Evolutionary conservation across 2,329 filamentous ascomycete species (phyloP).

Genomic region (Cucurbitaria berberidis): DNA sequence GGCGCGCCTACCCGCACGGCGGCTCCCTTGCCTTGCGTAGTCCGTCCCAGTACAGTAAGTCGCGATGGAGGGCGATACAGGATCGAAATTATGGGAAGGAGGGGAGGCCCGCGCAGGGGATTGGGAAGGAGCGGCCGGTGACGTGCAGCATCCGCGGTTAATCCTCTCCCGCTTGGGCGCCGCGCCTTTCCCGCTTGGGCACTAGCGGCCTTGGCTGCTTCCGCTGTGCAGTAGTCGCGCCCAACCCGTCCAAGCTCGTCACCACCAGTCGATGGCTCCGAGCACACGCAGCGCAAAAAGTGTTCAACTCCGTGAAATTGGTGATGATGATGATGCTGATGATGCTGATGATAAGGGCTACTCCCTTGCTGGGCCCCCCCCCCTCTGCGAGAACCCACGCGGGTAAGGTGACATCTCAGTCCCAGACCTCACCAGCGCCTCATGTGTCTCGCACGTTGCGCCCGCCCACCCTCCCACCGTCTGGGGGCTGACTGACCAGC

Average conservation of each 20-base stretch:
- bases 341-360: background rate
- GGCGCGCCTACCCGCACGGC: constrained; percentile 19
- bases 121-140: constrained; percentile 35
- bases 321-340: too few relatives aligned
- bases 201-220: constrained; percentile 27
- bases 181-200: constrained; percentile 24
- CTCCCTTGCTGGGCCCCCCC: constrained; percentile 32
- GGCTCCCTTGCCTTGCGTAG: constrained; percentile 30
- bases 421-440: constrained; percentile 29
- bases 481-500: constrained; percentile 38
- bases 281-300: constrained; percentile 11
- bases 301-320: too few relatives aligned
- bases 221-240: constrained; percentile 24
- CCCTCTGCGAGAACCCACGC: constrained; percentile 28
- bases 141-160: constrained; percentile 45
- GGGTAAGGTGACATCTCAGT: constrained; percentile 36
- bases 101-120: constrained; percentile 24
- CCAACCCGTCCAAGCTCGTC: constrained; percentile 25
- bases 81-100: constrained; percentile 25
- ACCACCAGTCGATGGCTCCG: constrained; percentile 22
- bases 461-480: constrained; percentile 30
- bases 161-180: constrained; percentile 27
- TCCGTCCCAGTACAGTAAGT: too few relatives aligned
- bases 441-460: constrained; percentile 48
- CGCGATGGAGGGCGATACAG: constrained; percentile 19